These are phyloP conservation scores for Penicillium sp. DNA, from an alignment of 2,329 filamentous ascomycete species.

Conservation along the genomic window DNA sequence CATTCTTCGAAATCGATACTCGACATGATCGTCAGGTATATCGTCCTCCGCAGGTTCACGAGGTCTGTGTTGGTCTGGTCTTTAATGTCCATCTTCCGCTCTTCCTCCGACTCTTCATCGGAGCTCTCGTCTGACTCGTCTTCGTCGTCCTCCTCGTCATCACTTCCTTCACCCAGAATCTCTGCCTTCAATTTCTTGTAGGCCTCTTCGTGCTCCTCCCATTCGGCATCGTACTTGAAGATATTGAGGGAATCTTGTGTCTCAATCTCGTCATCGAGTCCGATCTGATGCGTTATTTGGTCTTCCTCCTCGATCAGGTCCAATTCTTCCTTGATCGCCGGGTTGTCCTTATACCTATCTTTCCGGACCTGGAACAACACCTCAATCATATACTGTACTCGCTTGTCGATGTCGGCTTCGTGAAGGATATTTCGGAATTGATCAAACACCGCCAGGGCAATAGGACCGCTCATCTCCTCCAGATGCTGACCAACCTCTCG, in stretches of 20 bases:
- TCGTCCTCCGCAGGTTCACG: slow-evolving; percentile 83
- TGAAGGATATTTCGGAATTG: slow-evolving; percentile 92
- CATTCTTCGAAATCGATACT: slow-evolving; percentile 94
- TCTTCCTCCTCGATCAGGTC: slow-evolving; percentile 96
- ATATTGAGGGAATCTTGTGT: slow-evolving; percentile 83
- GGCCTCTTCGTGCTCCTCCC: slow-evolving; percentile 79
- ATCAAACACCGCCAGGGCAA: slow-evolving; percentile 84
- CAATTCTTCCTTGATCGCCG: slow-evolving; percentile 82
- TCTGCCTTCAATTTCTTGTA: slow-evolving; percentile 87
- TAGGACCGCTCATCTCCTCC: slow-evolving; percentile 86
- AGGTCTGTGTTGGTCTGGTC: slow-evolving; percentile 95
- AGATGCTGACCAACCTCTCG: slow-evolving; percentile 87
- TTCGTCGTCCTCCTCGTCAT: slow-evolving; percentile 67
- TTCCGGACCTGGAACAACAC: slow-evolving; percentile 93
- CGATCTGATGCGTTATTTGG: slow-evolving; percentile 82
- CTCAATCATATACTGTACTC: slow-evolving; percentile 99
- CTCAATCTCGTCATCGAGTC: slow-evolving; percentile 73
- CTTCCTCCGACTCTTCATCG: slow-evolving; percentile 65
- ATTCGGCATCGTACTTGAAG: slow-evolving; percentile 87
- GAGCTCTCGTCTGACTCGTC: slow-evolving; percentile 52
- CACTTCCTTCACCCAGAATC: slow-evolving; percentile 87
- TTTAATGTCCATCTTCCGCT: slow-evolving; percentile 86
- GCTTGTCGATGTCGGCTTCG: slow-evolving; percentile 92
- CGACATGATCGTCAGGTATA: slow-evolving; percentile 96
- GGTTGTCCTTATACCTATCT: slow-evolving; percentile 93